A percentile compares a stretch with the other conserved stretches of the same genome.
Conservation (phyloP, 75 land plant genomes). For the Pinus taeda region DNA sequence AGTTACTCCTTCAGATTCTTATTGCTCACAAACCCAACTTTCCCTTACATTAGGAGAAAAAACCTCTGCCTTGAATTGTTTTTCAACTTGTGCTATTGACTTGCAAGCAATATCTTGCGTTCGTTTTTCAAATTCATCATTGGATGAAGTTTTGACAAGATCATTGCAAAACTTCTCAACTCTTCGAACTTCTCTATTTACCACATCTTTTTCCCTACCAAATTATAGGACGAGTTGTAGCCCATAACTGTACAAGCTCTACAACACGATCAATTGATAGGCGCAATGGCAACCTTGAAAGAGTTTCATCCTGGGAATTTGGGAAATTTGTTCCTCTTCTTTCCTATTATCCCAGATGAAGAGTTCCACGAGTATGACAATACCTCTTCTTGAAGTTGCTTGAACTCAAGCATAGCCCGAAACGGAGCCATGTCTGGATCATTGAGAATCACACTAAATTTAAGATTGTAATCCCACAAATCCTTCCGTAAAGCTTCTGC, state of each 20-base stretch:
- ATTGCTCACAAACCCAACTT: constrained; percentile 93
- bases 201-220: constrained; percentile 77
- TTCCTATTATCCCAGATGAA: constrained; percentile 91
- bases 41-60: too few relatives aligned
- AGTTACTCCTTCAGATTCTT: constrained; percentile 79
- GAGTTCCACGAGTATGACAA: constrained; percentile 68
- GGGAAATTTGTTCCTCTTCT: constrained; percentile 92
- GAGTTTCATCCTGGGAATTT: constrained; percentile 78
- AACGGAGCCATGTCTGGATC: constrained; percentile 95
- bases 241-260: constrained; percentile 88
- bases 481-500: constrained; percentile 80
- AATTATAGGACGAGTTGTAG: constrained; percentile 75
- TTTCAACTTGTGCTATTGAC: too few relatives aligned
- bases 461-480: constrained; percentile 81
- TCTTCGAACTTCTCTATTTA: constrained; percentile 53
- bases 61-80: too few relatives aligned
- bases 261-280: constrained; percentile 80
- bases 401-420: constrained; percentile 88
- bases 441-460: constrained; percentile 86
- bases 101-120: too few relatives aligned
- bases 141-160: constrained; percentile 33
- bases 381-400: constrained; percentile 92
- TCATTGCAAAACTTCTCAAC: constrained; percentile 85
- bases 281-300: constrained; percentile 89
- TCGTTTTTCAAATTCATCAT: too few relatives aligned